phyloP scores from a whole-genome alignment of 1,139 yeast species.

The Saccharomyces hybrid region DNA sequence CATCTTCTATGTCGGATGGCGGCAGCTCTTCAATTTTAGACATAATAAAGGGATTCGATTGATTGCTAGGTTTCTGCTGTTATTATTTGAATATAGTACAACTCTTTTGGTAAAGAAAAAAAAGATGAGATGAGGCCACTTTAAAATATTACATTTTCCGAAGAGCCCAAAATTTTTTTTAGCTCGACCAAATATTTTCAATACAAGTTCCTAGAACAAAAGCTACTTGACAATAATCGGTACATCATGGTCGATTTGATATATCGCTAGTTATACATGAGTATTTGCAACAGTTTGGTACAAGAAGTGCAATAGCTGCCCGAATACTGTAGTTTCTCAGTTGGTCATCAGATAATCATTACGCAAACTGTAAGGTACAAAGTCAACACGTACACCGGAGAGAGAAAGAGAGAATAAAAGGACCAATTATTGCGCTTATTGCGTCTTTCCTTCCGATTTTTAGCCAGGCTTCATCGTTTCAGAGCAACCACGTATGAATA shows the following conservation, averaged over 20 bases:
- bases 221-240: not conserved
- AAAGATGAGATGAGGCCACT: not conserved
- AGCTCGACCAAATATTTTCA: not conserved
- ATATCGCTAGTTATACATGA: not conserved
- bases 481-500: too few relatives aligned
- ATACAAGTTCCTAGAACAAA: not conserved
- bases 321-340: not conserved
- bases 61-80: not conserved
- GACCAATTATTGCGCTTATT: too few relatives aligned
- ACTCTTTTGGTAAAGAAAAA: not conserved
- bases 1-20: slow-evolving; percentile 27
- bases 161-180: not conserved
- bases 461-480: too few relatives aligned
- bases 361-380: not conserved
- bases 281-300: not conserved
- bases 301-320: not conserved
- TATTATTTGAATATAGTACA: not conserved
- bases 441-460: too few relatives aligned
- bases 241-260: not conserved
- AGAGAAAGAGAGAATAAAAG: too few relatives aligned
- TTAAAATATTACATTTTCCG: not conserved
- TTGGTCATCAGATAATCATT: not conserved
- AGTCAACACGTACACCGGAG: not conserved
- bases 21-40: slow-evolving; percentile 13
- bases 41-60: not conserved